Base-by-base conservation (phyloP, 1,284 basidiomycete species). In the Ganoderma lingzhi region DNA sequence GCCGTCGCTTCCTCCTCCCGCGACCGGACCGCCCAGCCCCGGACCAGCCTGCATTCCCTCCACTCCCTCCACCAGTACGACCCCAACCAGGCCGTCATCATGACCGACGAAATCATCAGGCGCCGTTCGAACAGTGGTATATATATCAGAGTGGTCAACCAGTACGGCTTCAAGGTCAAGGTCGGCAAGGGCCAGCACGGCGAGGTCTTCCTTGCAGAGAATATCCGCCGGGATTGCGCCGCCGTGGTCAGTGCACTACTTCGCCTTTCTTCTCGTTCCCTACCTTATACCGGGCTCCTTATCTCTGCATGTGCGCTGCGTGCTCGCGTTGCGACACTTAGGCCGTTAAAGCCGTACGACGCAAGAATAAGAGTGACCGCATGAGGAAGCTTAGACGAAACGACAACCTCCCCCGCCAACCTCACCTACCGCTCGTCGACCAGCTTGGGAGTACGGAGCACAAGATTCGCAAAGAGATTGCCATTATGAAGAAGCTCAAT, bases 401-500 rank as follows among this genome's bases (percentile, higher is more conserved):
- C 73, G 81, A 84, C 56, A 84, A 83, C 48, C 82, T 92, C 63
- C 87, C 89, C 53, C 80, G 85, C 37, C 79, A 88, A 32, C 81
- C 84, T 68, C 85, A 89, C 78, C 80, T 83, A 2, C 85, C 84
- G 39, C 80, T 92, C 23, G 86, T 85, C 9, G 90, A 92, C 80
- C 86, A 85, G 69, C 83, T 92, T 41, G 84, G 86, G 67, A 92
- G 89, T 48, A 93, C 92, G 60, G 94, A 96, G 78, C 86, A 90
- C 75, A 94, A 94, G 83, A 93, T 96, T 74, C 86, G 89, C 76
- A 90, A 91, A 77, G 96, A 99, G 82, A 98, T 99, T 72, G 97
- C 97, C 6, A 97, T 99, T 80, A 96, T 99, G 93, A 98, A 98
- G 84, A 97, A 98, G 78, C 92, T 95, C 78, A 85, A 91, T 70